Evolutionary conservation across 1,284 basidiomycete genomes (phyloP).

Genomic region (Austroboletus novae-zelandiae): DNA sequence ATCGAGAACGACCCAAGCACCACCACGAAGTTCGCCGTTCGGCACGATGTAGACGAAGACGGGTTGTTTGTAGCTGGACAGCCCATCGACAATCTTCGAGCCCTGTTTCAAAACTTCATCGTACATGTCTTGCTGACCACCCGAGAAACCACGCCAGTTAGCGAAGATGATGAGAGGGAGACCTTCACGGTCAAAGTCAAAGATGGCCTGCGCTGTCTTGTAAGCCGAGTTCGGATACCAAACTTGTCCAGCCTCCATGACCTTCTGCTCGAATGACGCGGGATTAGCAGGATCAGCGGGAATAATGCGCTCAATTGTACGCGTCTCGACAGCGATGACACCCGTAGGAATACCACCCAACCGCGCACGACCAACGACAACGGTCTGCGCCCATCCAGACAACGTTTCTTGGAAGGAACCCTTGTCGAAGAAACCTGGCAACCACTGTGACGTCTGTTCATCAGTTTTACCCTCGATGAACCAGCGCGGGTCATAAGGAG

Average conservation of each 20-base stretch:
- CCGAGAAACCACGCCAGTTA: slow-evolving; percentile 99
- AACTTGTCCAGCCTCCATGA: slow-evolving; percentile 99
- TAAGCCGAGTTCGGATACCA: slow-evolving; percentile 99
- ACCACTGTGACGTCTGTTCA: slow-evolving; percentile 74
- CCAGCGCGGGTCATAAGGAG: slow-evolving; percentile 96
- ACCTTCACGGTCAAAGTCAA: slow-evolving; percentile 97
- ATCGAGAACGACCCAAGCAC: slow-evolving; percentile 99
- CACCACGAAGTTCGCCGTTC: slow-evolving; percentile 97
- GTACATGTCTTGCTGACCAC: slow-evolving; percentile 98
- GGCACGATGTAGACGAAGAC: slow-evolving; percentile 99
- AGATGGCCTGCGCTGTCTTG: slow-evolving; percentile 99
- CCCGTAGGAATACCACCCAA: slow-evolving; percentile 97
- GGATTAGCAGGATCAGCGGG: slow-evolving; percentile 99
- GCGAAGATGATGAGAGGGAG: slow-evolving; percentile 98
- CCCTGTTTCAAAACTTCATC: slow-evolving; percentile 94
- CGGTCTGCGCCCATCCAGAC: slow-evolving; percentile 98
- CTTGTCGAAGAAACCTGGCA: slow-evolving; percentile 94
- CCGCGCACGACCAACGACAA: slow-evolving; percentile 93
- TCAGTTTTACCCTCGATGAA: slow-evolving; percentile 94
- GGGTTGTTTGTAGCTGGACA: slow-evolving; percentile 97
- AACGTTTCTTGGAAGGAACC: slow-evolving; percentile 96
- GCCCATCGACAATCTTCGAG: slow-evolving; percentile 97
- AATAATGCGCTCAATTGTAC: slow-evolving; percentile 95
- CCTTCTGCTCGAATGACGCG: slow-evolving; percentile 93
- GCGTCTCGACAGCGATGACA: slow-evolving; percentile 97